Percentiles rank a stretch among this genome's conserved stretches.
These are phyloP conservation scores for Agrostemma githago DNA, from an alignment of 148 eudicot species.

Conservation along the genomic window DNA sequence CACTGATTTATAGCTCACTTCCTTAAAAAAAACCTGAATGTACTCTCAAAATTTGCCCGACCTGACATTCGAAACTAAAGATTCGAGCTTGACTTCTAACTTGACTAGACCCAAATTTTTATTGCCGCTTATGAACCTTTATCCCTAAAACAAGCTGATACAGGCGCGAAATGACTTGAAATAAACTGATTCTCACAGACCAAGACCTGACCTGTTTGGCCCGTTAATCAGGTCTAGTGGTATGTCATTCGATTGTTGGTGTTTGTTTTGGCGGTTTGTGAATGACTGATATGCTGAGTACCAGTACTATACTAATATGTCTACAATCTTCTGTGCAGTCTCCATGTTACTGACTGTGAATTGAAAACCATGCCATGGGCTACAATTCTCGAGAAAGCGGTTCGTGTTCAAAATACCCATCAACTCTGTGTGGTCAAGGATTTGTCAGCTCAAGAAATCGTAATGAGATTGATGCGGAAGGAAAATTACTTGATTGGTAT, in stretches of 20 bases:
- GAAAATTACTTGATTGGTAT: slow-evolving; percentile 96
- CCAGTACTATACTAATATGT: neutral
- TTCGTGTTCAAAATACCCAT: slow-evolving; percentile 56
- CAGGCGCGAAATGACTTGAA: too few relatives aligned
- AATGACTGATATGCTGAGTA: neutral
- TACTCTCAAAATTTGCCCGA: too few relatives aligned
- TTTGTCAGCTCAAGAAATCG: slow-evolving; percentile 80
- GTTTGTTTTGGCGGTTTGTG: neutral
- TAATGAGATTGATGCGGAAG: slow-evolving; percentile 93
- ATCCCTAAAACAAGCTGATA: too few relatives aligned
- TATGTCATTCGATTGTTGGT: neutral
- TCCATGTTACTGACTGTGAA: slow-evolving; percentile 76
- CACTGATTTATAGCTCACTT: neutral
- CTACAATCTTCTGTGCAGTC: slow-evolving; percentile 51
- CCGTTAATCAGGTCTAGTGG: neutral
- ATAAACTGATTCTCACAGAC: too few relatives aligned
- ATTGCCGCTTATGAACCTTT: too few relatives aligned
- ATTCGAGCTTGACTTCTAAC: too few relatives aligned
- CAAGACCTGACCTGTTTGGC: too few relatives aligned
- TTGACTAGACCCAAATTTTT: too few relatives aligned
- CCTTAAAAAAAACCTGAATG: too few relatives aligned
- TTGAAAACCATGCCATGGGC: slow-evolving; percentile 93
- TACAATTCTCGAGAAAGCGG: slow-evolving; percentile 74
- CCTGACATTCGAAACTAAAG: too few relatives aligned
- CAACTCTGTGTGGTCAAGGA: slow-evolving; percentile 84